Percentiles rank a stretch among this genome's conserved stretches.
These are phyloP conservation scores for Amyloporia xantha DNA, from an alignment of 768 basidiomycete species.

Conservation along the genomic window DNA sequence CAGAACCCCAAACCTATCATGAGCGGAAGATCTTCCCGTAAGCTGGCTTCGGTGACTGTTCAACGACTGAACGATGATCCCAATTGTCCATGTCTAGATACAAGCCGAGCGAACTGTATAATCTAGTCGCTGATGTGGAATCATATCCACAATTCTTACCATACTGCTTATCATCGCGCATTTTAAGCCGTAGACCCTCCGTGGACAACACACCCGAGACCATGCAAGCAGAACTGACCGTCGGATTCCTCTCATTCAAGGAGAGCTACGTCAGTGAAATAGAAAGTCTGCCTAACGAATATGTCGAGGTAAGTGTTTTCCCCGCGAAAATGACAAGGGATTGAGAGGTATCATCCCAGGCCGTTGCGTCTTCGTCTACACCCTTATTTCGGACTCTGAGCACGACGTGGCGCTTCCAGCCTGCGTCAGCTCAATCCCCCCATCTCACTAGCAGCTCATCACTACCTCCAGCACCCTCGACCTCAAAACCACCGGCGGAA, in stretches of 20 bases:
- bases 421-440: slow-evolving; percentile 39
- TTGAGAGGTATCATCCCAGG: slow-evolving; percentile 40
- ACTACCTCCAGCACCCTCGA: slow-evolving; percentile 3
- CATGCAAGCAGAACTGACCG: slow-evolving; percentile 81
- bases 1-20: slow-evolving; percentile 57
- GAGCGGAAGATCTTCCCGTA: slow-evolving; percentile 88
- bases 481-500: neutral
- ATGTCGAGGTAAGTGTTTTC: slow-evolving; percentile 59
- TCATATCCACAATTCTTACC: slow-evolving; percentile 87
- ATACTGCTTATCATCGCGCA: slow-evolving; percentile 71
- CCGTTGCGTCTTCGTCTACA: slow-evolving; percentile 62
- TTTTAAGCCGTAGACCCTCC: slow-evolving; percentile 37
- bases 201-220: slow-evolving; percentile 15
- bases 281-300: slow-evolving; percentile 68
- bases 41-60: slow-evolving; percentile 27
- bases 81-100: slow-evolving; percentile 50
- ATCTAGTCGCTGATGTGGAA: slow-evolving; percentile 79
- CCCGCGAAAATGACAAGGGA: neutral
- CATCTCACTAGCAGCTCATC: slow-evolving; percentile 25
- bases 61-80: slow-evolving; percentile 8
- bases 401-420: slow-evolving; percentile 71
- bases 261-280: slow-evolving; percentile 88
- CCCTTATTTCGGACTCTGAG: slow-evolving; percentile 67
- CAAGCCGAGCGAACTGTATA: slow-evolving; percentile 69
- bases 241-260: slow-evolving; percentile 81